Evolutionary conservation across 176 grass and related monocot genomes (phyloP).

Genomic region (Lolium rigidum): DNA sequence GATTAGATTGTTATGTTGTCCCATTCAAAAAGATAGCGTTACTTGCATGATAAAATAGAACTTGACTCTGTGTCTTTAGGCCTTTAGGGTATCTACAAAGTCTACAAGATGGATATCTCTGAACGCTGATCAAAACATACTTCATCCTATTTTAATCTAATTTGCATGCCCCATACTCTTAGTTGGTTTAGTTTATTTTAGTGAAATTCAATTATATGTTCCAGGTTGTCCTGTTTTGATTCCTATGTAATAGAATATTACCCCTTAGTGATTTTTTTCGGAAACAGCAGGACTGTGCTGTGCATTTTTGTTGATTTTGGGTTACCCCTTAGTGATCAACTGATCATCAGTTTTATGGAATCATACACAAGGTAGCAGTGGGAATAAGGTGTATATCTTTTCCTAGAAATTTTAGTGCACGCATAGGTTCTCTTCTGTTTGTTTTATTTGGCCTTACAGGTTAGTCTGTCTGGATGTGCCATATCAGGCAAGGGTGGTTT

Average conservation of each 20-base stretch:
- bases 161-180: neutral
- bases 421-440: slow-evolving; percentile 15
- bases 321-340: neutral
- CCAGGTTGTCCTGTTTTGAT: neutral
- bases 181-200: neutral
- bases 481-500: slow-evolving; percentile 58
- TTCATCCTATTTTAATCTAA: neutral
- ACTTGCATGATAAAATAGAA: slow-evolving; percentile 24
- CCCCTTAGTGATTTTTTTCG: too few relatives aligned
- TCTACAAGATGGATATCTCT: neutral
- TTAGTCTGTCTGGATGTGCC: slow-evolving; percentile 37
- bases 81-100: neutral
- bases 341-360: neutral
- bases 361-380: neutral
- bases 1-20: neutral
- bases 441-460: slow-evolving; percentile 49
- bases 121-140: neutral
- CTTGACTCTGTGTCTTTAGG: slow-evolving; percentile 15
- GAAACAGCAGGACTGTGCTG: too few relatives aligned
- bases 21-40: neutral
- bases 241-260: neutral
- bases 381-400: slow-evolving; percentile 12
- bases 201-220: neutral
- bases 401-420: neutral
- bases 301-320: too few relatives aligned